Evolutionary conservation across 1,284 basidiomycete species (phyloP).

Genomic region (Ganoderma boninense): DNA sequence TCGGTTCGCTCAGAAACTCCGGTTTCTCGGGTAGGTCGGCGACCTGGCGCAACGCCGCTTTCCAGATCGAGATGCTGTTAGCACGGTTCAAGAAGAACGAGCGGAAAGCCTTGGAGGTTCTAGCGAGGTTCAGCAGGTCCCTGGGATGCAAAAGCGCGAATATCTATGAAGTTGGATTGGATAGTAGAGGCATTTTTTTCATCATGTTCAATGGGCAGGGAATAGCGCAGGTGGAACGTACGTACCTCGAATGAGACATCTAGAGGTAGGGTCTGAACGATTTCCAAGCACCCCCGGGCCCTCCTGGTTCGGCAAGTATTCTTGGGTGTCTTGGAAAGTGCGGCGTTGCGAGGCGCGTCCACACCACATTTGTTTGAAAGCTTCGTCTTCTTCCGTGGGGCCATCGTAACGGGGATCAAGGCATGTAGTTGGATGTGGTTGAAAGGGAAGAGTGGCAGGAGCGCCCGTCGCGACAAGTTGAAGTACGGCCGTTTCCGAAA

Average conservation of each 20-base stretch:
- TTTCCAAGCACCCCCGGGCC: constrained; percentile 1
- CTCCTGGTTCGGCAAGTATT: not conserved
- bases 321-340: not conserved
- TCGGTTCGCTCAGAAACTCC: not conserved
- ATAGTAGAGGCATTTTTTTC: not conserved
- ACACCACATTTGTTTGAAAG: not conserved
- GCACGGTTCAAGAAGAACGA: not conserved
- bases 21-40: not conserved
- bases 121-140: not conserved
- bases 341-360: not conserved
- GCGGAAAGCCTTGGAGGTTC: not conserved
- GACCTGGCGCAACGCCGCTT: not conserved
- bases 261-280: not conserved
- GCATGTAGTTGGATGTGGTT: not conserved
- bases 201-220: not conserved
- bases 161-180: not conserved
- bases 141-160: not conserved
- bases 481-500: too few species aligned
- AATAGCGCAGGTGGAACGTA: not conserved
- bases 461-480: not conserved
- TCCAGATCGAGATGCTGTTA: constrained; percentile 2
- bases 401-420: not conserved
- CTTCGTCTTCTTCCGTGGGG: not conserved
- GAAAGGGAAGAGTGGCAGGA: not conserved
- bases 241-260: not conserved